phyloP scores from a whole-genome alignment of 208 protist genomes.

The Tritrichomonas musculus region DNA sequence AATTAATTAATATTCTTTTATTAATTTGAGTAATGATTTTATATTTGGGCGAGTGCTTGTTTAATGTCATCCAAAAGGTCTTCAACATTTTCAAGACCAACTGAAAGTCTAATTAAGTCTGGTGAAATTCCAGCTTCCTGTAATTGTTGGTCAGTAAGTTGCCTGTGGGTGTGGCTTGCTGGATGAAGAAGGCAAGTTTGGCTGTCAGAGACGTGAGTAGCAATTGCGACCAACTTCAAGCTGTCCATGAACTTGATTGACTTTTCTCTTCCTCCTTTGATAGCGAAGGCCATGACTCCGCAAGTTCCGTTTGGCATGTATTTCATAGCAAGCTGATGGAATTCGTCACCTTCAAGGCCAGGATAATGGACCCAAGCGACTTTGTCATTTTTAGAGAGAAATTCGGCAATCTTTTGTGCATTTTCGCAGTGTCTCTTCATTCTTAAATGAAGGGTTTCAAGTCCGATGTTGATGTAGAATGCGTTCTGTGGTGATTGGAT shows the following conservation, averaged over 20 bases:
- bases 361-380: slow-evolving; percentile 47
- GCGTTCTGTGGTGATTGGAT: slow-evolving; percentile 35
- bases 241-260: slow-evolving; percentile 30
- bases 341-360: slow-evolving; percentile 35
- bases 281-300: slow-evolving; percentile 40
- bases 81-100: slow-evolving; percentile 48
- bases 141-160: slow-evolving; percentile 41
- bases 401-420: slow-evolving; percentile 39
- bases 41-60: slow-evolving; percentile 33
- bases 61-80: slow-evolving; percentile 44
- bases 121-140: slow-evolving; percentile 32
- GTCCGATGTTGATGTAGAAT: slow-evolving; percentile 41
- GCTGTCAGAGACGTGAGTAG: slow-evolving; percentile 32
- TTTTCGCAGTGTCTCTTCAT: slow-evolving; percentile 45
- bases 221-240: slow-evolving; percentile 22
- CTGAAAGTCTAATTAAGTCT: slow-evolving; percentile 48
- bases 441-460: slow-evolving; percentile 43
- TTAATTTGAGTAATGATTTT: too few relatives aligned
- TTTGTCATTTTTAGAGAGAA: slow-evolving; percentile 32
- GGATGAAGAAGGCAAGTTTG: slow-evolving; percentile 50
- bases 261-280: slow-evolving; percentile 38
- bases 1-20: too few relatives aligned
- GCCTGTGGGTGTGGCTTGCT: slow-evolving; percentile 49
- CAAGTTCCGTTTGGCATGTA: slow-evolving; percentile 42
- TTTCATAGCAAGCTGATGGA: slow-evolving; percentile 37